Percentiles rank a stretch among this genome's conserved stretches.
These are phyloP conservation scores for Phytopythium oedochilum DNA, from an alignment of 352 stramenopile genomes.

Conservation along the genomic window DNA sequence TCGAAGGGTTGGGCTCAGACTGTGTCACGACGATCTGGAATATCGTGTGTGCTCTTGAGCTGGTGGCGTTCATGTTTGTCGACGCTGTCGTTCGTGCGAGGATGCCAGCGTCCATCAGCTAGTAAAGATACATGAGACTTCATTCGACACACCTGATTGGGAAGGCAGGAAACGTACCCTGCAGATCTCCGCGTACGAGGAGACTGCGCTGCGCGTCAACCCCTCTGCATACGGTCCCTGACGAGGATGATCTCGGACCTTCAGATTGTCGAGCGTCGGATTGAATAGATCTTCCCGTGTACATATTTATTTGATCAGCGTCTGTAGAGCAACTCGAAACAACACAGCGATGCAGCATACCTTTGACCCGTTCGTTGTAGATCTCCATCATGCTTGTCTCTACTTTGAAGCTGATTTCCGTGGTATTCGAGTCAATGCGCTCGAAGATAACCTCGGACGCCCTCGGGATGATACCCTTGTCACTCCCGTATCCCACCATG, in stretches of 20 bases:
- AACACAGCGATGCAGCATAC: conserved; percentile 10
- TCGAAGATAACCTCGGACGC: conserved; percentile 83
- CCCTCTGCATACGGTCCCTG: conserved; percentile 82
- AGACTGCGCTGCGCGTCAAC: conserved; percentile 75
- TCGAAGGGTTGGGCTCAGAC: conserved; percentile 62
- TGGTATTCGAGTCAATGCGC: conserved; percentile 50
- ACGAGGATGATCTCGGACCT: conserved; percentile 82
- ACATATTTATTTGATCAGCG: conserved; percentile 1
- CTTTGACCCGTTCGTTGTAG: conserved; percentile 88
- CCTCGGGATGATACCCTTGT: conserved; percentile 82
- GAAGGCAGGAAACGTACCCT: conserved; percentile 27
- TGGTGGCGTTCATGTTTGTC: conserved; percentile 87
- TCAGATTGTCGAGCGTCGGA: conserved; percentile 77
- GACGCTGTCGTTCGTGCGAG: conserved; percentile 76
- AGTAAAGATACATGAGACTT: neutral
- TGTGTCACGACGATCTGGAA: conserved; percentile 86
- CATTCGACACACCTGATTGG: too few relatives aligned
- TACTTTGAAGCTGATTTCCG: conserved; percentile 70
- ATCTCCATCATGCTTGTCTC: conserved; percentile 90
- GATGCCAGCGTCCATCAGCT: conserved; percentile 86
- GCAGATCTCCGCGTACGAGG: conserved; percentile 78
- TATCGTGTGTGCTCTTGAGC: conserved; percentile 77
- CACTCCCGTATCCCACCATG: conserved; percentile 81
- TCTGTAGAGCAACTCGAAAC: neutral
- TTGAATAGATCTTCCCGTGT: conserved; percentile 71